A percentile compares a stretch with the other conserved stretches of the same genome.
phyloP scores from a whole-genome alignment of 345 rosid species.

The Psidium guajava region DNA sequence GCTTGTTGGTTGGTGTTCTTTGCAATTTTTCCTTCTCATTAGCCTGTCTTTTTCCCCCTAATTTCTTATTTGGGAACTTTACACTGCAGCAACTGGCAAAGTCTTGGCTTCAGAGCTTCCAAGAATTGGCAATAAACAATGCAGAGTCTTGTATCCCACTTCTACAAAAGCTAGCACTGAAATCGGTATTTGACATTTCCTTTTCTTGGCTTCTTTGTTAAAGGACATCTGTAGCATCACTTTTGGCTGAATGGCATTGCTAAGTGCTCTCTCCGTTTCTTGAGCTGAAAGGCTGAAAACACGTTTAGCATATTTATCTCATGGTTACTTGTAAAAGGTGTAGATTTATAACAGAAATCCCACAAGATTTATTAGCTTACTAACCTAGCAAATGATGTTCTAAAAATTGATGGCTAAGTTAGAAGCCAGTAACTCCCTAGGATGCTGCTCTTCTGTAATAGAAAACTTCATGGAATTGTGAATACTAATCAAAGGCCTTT shows the following conservation, averaged over 20 bases:
- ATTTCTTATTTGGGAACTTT: neutral
- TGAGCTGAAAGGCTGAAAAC: neutral
- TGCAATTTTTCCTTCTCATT: neutral
- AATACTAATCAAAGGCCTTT: neutral
- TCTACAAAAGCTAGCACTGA: slow-evolving; percentile 84
- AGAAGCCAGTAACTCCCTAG: neutral
- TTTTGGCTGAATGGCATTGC: neutral
- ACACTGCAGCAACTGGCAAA: slow-evolving; percentile 72
- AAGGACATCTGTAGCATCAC: neutral
- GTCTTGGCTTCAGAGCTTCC: slow-evolving; percentile 97
- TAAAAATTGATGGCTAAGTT: neutral
- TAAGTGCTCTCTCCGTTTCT: neutral
- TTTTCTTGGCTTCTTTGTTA: neutral
- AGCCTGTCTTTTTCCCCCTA: neutral
- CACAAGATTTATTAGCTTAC: neutral
- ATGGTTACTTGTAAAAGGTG: neutral
- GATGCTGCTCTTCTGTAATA: neutral
- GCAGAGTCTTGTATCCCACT: slow-evolving; percentile 91
- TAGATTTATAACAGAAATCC: neutral
- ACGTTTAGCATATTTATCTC: neutral
- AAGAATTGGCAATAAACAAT: slow-evolving; percentile 33
- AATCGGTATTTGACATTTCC: slow-evolving; percentile 37
- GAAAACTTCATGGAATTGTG: neutral
- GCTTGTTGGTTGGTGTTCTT: neutral
- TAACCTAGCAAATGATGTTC: neutral